These are phyloP conservation scores for Monilinia fructicola DNA, from an alignment of 2,329 filamentous ascomycete genomes.

Conservation along the genomic window DNA sequence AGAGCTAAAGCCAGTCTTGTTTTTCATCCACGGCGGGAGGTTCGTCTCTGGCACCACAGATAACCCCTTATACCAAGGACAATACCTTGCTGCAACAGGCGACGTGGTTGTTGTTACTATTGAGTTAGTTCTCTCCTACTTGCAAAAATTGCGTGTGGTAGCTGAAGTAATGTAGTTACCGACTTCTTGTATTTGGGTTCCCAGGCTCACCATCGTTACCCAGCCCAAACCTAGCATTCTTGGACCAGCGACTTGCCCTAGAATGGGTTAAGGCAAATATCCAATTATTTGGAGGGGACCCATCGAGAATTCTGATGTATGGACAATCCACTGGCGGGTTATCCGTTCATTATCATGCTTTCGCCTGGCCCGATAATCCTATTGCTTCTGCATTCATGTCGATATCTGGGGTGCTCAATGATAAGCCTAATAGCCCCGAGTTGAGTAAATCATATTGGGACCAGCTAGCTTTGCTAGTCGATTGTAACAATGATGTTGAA, in stretches of 20 bases:
- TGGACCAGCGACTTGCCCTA: conserved; percentile 18
- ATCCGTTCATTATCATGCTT: conserved; percentile 28
- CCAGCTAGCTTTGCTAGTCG: background rate
- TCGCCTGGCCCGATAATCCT: conserved; percentile 23
- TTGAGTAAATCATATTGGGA: conserved; percentile 7
- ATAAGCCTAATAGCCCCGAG: conserved; percentile 13
- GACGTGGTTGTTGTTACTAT: conserved; percentile 15
- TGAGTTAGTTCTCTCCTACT: background rate
- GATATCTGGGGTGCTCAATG: conserved; percentile 34
- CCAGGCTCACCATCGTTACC: conserved; percentile 43
- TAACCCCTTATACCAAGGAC: conserved; percentile 28
- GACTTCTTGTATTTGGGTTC: conserved; percentile 11
- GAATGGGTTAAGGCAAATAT: conserved; percentile 34
- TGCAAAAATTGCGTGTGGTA: no score
- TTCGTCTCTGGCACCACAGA: conserved; percentile 45
- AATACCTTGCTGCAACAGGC: conserved; percentile 10
- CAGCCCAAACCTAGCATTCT: background rate
- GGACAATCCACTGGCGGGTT: conserved; percentile 44
- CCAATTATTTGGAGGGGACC: conserved; percentile 10
- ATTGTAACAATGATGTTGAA: background rate
- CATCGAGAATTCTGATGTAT: conserved; percentile 34
- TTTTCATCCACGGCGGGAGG: conserved; percentile 48
- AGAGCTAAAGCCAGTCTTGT: conserved; percentile 44
- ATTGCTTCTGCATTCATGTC: conserved; percentile 33
- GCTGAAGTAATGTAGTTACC: conserved; percentile 12